A percentile compares a stretch with the other conserved stretches of the same genome.
These are phyloP conservation scores for Patellifolia procumbens DNA, from an alignment of 179 eudicot species.

Conservation along the genomic window DNA sequence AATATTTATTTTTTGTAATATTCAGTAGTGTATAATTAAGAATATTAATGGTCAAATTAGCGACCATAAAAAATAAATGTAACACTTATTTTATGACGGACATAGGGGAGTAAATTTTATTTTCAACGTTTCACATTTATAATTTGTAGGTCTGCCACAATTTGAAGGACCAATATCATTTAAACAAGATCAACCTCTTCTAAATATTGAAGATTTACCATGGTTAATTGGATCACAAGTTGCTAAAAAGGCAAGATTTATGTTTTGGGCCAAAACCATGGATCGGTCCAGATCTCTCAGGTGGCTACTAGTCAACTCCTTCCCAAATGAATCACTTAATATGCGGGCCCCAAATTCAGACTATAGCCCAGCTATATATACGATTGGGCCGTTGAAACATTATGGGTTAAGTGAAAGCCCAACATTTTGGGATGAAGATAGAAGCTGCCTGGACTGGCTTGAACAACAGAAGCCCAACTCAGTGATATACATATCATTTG, in stretches of 20 bases:
- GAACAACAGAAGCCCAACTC: slow-evolving; percentile 48
- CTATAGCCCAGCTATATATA: slow-evolving; percentile 25
- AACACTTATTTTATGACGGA: too few relatives aligned
- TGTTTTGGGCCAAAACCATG: slow-evolving; percentile 68
- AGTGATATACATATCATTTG: slow-evolving; percentile 76
- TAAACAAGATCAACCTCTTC: slow-evolving; percentile 37
- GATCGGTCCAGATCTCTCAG: slow-evolving; percentile 46
- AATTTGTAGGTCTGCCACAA: slow-evolving; percentile 52
- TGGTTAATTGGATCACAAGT: slow-evolving; percentile 71
- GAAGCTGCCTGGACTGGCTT: slow-evolving; percentile 65
- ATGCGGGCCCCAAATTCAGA: slow-evolving; percentile 1
- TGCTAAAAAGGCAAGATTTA: slow-evolving; percentile 56
- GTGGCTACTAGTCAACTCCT: slow-evolving; percentile 59
- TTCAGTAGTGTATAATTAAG: too few relatives aligned
- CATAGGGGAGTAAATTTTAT: too few relatives aligned
- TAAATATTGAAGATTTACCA: slow-evolving; percentile 57
- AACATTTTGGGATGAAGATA: slow-evolving; percentile 62
- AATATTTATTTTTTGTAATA: too few relatives aligned
- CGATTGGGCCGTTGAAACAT: slow-evolving; percentile 39
- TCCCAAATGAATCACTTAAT: slow-evolving; percentile 36
- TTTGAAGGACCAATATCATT: slow-evolving; percentile 41
- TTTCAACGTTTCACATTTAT: not conserved
- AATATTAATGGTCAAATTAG: too few relatives aligned
- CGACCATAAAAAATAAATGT: too few relatives aligned
- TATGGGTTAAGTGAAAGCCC: slow-evolving; percentile 22